Conservation (phyloP, 352 stramenopile species). For the Phytophthora uliginosa region DNA sequence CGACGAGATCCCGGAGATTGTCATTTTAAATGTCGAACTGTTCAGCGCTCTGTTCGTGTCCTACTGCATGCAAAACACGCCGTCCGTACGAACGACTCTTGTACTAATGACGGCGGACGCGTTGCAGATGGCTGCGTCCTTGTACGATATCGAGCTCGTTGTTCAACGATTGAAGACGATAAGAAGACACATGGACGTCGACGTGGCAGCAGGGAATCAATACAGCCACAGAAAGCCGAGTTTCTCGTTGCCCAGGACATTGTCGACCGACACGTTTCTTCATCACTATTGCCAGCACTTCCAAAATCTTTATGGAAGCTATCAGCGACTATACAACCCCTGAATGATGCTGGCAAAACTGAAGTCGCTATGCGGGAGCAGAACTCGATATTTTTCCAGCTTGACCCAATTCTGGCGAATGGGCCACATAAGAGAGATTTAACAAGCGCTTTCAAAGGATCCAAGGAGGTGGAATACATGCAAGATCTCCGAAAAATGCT, state of each 20-base stretch:
- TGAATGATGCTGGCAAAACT: not conserved
- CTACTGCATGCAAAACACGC: constrained; percentile 51
- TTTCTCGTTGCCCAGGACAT: constrained; percentile 7
- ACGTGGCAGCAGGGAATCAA: not conserved
- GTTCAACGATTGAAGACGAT: constrained; percentile 5
- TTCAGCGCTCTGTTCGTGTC: constrained; percentile 48
- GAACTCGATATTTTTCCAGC: not conserved
- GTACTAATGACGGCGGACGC: constrained; percentile 11
- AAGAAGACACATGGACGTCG: not conserved
- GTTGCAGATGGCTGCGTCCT: constrained; percentile 20
- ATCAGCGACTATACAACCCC: not conserved
- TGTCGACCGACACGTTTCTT: constrained; percentile 7
- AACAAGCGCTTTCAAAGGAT: not conserved
- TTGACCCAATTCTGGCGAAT: not conserved
- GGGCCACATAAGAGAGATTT: constrained; percentile 3
- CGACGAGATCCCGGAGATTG: constrained; percentile 26
- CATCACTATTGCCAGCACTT: constrained; percentile 1
- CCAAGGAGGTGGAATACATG: constrained; percentile 17
- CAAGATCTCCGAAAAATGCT: constrained; percentile 30
- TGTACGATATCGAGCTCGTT: constrained; percentile 21
- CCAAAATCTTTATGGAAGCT: not conserved
- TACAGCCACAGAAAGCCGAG: not conserved
- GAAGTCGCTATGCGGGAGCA: not conserved
- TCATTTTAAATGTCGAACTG: constrained; percentile 53
- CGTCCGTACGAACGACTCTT: constrained; percentile 31